Evolutionary conservation across 169 alveolate genomes (phyloP), one percentile per base, ranked within the genome.

Genomic region (Cryptosporidium ubiquitum): DNA sequence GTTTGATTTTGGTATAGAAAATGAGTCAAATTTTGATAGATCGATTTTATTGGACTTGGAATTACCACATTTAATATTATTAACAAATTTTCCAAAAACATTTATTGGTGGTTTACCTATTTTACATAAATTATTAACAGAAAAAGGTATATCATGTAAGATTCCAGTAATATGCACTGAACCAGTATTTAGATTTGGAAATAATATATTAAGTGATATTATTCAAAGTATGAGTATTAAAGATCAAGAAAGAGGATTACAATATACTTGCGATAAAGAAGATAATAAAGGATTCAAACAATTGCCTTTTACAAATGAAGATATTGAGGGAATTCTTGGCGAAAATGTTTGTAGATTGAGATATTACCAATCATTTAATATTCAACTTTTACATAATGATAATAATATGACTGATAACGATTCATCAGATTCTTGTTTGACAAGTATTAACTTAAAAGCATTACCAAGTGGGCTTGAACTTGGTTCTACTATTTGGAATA

Each of bases 1-100:
- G 89, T 79, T 79, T 64, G 89, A 79, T 79, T 79, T 79, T 39
- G 89, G 89, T 26, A 64, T 79, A 57, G 79, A 79, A 42, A 64
- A 79, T 79, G 89, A 79, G 79, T 40, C 64, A 1, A 40, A 58
- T 7, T 79, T 40, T 26, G 73, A 64, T n/a, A 58, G 58, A 61
- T 64, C 75, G 5, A 37, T 26, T 42, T 16, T 61, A 16, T 39
- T 16, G 6, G 61, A 58, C 9, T 26, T 79, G 55, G 75, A 79
- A 29, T 47, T 79, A 40, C 89, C 89, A 39, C 89, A 79, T 61
- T 33, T 79, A 23, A 79, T 79, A 26, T 40, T 79, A 18, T 29
- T 79, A 18, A 79, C 89, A 16, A 79, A 79, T 52, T 79, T 42
- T 49, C n/a, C 74, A 9, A 79, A 61, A 40, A 61, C 68, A 23